Conservation (phyloP, 805 yeast genomes). For the Yarrowia yakushimensis region DNA sequence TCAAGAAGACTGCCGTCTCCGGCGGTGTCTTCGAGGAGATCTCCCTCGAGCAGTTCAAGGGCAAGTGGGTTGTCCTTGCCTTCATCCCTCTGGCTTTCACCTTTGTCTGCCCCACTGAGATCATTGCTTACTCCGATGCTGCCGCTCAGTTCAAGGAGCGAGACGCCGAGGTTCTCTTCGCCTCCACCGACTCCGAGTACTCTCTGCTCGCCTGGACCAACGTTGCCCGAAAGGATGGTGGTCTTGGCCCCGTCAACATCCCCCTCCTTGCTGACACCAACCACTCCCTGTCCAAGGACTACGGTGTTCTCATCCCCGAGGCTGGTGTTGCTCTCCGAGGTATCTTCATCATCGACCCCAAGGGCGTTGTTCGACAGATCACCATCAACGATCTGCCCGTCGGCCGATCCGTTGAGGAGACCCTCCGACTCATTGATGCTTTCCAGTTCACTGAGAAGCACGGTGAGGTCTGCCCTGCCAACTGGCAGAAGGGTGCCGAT, state of each 20-base stretch:
- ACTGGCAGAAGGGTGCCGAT: constrained; percentile 96
- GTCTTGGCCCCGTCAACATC: constrained; percentile 90
- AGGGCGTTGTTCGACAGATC: constrained; percentile 90
- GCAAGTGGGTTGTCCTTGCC: constrained; percentile 96
- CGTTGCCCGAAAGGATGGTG: constrained; percentile 94
- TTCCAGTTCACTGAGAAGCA: constrained; percentile 99
- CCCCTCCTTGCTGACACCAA: constrained; percentile 96
- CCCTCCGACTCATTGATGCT: constrained; percentile 95
- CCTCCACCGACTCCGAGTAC: constrained; percentile 98
- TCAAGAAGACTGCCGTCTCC: constrained; percentile 95
- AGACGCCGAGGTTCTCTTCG: constrained; percentile 85
- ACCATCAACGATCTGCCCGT: constrained; percentile 99
- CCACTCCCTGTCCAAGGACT: constrained; percentile 91
- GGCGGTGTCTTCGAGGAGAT: constrained; percentile 96
- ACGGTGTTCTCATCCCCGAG: constrained; percentile 96
- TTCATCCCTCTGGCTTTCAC: constrained; percentile 99
- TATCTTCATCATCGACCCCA: constrained; percentile 95
- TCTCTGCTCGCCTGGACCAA: constrained; percentile 98
- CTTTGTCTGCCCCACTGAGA: constrained; percentile 98
- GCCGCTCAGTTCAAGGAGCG: constrained; percentile 82
- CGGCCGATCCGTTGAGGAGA: constrained; percentile 98
- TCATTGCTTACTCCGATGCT: constrained; percentile 97
- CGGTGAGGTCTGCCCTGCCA: constrained; percentile 99
- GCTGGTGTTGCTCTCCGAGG: constrained; percentile 98
- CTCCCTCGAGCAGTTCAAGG: constrained; percentile 90